Base-by-base conservation (phyloP, 2,329 filamentous ascomycete genomes). In the Beauveria australis region DNA sequence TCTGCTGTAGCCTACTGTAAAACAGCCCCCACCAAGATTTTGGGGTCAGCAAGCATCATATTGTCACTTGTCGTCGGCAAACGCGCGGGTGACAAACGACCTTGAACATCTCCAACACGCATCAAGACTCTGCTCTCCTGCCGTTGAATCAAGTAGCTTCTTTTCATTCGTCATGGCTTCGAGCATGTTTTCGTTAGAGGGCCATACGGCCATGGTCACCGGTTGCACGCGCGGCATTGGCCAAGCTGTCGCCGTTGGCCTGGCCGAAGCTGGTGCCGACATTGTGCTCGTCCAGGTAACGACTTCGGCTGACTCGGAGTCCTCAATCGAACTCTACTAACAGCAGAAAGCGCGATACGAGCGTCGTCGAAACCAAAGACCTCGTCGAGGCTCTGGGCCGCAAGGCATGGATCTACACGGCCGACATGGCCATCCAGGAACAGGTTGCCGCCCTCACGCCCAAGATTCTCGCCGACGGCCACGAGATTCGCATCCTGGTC, bases 401-500 rank as follows among this genome's bases (percentile, higher is more conserved):
- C 65, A 86, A 83, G 70, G 85, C 81, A 49, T 76, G 73, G 60
- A 85, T 92, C 69, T 89, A 90, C 76, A 84, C 80, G 1, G 85
- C 85, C 19, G 89, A 93, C 74, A 83, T 92, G 28, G 78, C 84
- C 44, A 84, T 80, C 2, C 71, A 77, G n/a, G 68, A 75, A 22
- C 82, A 84, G 24, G 85, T 92, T 59, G 75, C 80, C n/a, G 73
- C 75, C 0, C 78, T 92, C 2, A 76, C 85, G 1, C 82, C 86
- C 26, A 74, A 75, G 22, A 73, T 92, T 60, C 76, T 89, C n/a
- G 75, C 78, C 47, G 83, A 86, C 68, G 82, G 81, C 53, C 80
- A 86, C 70, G 70, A 84, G 69, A 84, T 95, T 64, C 82, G 89
- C 69, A 89, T 95, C 69, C 82, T 96, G 8, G 77, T 96, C 67